phyloP scores from a whole-genome alignment of 2,329 filamentous ascomycete species.

The Atkinsonella hypoxylon region DNA sequence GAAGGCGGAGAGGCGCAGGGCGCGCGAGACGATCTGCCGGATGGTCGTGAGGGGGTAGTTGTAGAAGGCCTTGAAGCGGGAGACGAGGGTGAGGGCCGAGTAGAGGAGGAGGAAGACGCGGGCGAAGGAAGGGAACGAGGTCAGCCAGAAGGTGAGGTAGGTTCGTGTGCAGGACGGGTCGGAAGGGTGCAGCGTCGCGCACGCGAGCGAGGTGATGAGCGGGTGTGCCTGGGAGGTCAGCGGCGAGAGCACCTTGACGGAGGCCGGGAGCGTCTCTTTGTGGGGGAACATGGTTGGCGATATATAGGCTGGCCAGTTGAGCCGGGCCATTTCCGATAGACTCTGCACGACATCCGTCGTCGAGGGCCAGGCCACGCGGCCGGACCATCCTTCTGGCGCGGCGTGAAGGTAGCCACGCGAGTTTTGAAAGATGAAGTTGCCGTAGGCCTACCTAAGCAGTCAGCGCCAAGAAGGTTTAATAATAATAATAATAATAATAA shows the following conservation, averaged over 20 bases:
- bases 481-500: no score
- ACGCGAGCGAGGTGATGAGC: constrained; percentile 72
- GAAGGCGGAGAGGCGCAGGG: constrained; percentile 66
- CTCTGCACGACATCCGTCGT: constrained; percentile 68
- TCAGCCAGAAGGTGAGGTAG: constrained; percentile 77
- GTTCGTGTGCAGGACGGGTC: constrained; percentile 83
- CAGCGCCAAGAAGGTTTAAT: no score
- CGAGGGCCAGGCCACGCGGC: constrained; percentile 58
- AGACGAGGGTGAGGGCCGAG: constrained; percentile 52
- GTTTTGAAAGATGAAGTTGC: constrained; percentile 51
- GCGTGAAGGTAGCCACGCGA: constrained; percentile 70
- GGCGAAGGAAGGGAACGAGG: constrained; percentile 66
- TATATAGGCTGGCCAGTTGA: constrained; percentile 76
- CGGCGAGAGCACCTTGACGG: constrained; percentile 58
- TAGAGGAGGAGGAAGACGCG: constrained; percentile 70
- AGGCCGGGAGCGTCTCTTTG: constrained; percentile 51
- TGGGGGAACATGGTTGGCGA: constrained; percentile 79
- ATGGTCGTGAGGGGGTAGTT: constrained; percentile 55
- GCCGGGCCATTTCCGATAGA: constrained; percentile 65
- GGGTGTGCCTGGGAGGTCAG: constrained; percentile 80
- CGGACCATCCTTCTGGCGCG: constrained; percentile 57
- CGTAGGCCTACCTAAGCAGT: no score
- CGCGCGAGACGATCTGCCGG: constrained; percentile 52
- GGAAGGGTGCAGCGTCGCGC: constrained; percentile 75
- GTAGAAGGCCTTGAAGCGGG: constrained; percentile 56